A percentile compares a stretch with the other conserved stretches of the same genome.
Conservation (phyloP, 352 stramenopile genomes). For the Phytophthora litchii region DNA sequence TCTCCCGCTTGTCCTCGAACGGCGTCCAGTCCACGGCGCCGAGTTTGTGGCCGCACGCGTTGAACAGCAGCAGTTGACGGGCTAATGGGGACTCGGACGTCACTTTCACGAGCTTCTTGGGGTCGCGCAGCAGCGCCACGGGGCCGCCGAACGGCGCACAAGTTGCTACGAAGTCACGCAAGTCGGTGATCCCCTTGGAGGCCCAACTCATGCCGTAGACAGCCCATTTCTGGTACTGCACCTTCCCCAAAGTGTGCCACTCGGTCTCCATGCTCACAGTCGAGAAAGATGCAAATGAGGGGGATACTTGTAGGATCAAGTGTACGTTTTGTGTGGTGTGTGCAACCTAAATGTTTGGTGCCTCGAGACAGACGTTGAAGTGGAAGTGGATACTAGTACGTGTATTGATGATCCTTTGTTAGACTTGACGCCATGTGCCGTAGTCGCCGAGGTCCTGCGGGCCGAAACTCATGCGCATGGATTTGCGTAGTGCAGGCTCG, state of each 20-base stretch:
- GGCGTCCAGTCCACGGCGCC: constrained; percentile 63
- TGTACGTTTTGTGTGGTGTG: too few relatives aligned
- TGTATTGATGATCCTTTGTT: neutral
- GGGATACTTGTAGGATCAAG: too few relatives aligned
- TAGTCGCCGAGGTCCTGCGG: constrained; percentile 51
- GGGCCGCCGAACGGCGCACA: constrained; percentile 74
- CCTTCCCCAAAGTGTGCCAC: constrained; percentile 86
- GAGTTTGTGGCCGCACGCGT: constrained; percentile 68
- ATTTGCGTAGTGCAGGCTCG: constrained; percentile 65
- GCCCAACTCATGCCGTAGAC: constrained; percentile 75
- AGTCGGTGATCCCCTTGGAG: constrained; percentile 51
- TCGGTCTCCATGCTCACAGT: constrained; percentile 70
- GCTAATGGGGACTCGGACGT: constrained; percentile 50
- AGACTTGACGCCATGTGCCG: constrained; percentile 50
- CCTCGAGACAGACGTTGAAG: too few relatives aligned
- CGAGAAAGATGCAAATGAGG: neutral
- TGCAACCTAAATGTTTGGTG: too few relatives aligned
- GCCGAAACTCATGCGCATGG: constrained; percentile 51
- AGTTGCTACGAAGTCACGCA: constrained; percentile 69
- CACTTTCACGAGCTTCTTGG: constrained; percentile 78
- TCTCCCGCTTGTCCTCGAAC: constrained; percentile 76
- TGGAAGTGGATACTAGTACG: too few relatives aligned
- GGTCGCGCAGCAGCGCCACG: constrained; percentile 73
- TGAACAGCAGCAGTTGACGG: constrained; percentile 79
- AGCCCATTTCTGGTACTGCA: constrained; percentile 88